A percentile compares a stretch with the other conserved stretches of the same genome.
These are phyloP conservation scores for Xylaria sp. DNA, from an alignment of 2,329 filamentous ascomycete genomes.

Conservation along the genomic window DNA sequence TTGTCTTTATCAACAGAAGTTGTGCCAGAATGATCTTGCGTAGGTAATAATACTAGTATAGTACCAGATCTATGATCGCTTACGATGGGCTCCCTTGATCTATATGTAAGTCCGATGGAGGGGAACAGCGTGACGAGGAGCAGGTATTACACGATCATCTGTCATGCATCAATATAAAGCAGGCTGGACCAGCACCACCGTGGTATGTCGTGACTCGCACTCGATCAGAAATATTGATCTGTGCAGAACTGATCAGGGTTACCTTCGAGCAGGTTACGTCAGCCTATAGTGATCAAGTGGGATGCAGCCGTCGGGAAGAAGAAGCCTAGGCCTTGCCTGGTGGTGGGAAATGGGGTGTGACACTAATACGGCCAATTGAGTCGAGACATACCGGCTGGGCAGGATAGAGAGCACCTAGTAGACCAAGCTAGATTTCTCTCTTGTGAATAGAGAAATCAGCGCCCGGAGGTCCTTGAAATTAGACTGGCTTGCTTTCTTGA, in stretches of 20 bases:
- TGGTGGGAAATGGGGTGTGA: background rate
- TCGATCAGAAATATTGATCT: constrained; percentile 1
- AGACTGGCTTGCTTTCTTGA: background rate
- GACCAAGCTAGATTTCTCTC: background rate
- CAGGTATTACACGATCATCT: constrained; percentile 23
- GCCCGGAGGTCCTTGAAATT: background rate
- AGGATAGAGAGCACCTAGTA: background rate
- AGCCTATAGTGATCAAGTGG: constrained; percentile 20
- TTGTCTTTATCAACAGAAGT: background rate
- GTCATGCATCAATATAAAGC: constrained; percentile 28
- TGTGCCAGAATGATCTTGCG: background rate
- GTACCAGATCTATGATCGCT: constrained; percentile 2
- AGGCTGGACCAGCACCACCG: constrained; percentile 9
- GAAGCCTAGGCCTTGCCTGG: background rate
- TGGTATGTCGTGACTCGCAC: constrained; percentile 17
- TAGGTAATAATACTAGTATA: background rate
- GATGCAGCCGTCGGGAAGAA: background rate
- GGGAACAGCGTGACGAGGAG: constrained; percentile 3
- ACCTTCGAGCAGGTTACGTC: constrained; percentile 21
- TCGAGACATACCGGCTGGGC: constrained; percentile 1
- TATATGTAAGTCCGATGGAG: constrained; percentile 9
- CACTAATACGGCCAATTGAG: constrained; percentile 9
- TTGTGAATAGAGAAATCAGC: background rate
- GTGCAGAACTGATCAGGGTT: constrained; percentile 5
- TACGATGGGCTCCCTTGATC: constrained; percentile 18